phyloP scores from a whole-genome alignment of 2,329 filamentous ascomycete species.

The Penicillium aurantiogriseum region DNA sequence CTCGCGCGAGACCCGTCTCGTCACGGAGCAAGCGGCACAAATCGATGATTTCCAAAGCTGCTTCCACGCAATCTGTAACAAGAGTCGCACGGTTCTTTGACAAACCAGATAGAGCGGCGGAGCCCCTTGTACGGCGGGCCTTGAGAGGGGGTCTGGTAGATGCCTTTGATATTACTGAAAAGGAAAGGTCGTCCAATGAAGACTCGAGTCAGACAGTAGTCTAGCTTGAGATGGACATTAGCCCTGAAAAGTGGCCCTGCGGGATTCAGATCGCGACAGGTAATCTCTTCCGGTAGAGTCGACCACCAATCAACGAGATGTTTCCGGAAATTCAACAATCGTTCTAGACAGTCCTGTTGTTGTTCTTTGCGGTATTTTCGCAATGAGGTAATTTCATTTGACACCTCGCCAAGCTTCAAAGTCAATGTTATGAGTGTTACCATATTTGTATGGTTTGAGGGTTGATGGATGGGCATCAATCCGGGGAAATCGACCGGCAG shows the following conservation, averaged over 20 bases:
- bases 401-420: slow-evolving; percentile 40
- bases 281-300: slow-evolving; percentile 37
- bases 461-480: slow-evolving; percentile 42
- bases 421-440: slow-evolving; percentile 49
- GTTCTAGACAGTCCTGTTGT: slow-evolving; percentile 42
- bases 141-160: slow-evolving; percentile 24
- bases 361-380: slow-evolving; percentile 41
- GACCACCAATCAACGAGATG: slow-evolving; percentile 46
- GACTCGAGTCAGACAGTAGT: slow-evolving; percentile 55
- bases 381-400: slow-evolving; percentile 43
- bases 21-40: slow-evolving; percentile 52
- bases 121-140: slow-evolving; percentile 27
- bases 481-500: slow-evolving; percentile 50
- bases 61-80: slow-evolving; percentile 55
- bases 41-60: slow-evolving; percentile 52
- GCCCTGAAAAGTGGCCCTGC: slow-evolving; percentile 46
- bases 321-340: slow-evolving; percentile 40
- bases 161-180: slow-evolving; percentile 41
- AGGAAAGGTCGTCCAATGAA: slow-evolving; percentile 57
- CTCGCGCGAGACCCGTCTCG: slow-evolving; percentile 54
- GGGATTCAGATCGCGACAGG: slow-evolving; percentile 45
- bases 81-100: slow-evolving; percentile 41
- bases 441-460: slow-evolving; percentile 49
- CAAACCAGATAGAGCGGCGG: slow-evolving; percentile 32
- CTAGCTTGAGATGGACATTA: slow-evolving; percentile 53